These are phyloP conservation scores for Trichocladium uniseriatum DNA, from an alignment of 495 filamentous ascomycete genomes.

Conservation along the genomic window DNA sequence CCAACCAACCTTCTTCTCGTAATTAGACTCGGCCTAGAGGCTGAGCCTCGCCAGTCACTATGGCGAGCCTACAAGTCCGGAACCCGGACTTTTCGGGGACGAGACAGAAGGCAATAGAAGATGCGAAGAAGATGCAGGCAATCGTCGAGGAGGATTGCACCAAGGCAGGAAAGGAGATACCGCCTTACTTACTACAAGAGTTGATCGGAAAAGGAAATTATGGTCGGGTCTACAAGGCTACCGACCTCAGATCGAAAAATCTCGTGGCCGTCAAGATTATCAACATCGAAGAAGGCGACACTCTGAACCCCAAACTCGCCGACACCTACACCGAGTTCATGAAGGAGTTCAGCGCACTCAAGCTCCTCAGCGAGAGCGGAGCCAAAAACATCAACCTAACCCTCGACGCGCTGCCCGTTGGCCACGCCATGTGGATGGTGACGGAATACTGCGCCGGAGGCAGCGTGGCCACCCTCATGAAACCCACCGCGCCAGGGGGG, in stretches of 20 bases:
- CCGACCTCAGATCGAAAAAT: constrained; percentile 45
- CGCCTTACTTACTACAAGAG: constrained; percentile 69
- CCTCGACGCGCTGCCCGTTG: constrained; percentile 77
- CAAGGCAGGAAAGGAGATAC: constrained; percentile 39
- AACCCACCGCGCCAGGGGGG: constrained; percentile 55
- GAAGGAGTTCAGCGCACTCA: constrained; percentile 81
- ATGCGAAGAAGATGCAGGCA: constrained; percentile 46
- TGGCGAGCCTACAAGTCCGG: constrained; percentile 35
- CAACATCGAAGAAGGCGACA: constrained; percentile 83
- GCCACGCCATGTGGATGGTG: constrained; percentile 87
- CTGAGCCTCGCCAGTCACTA: constrained; percentile 15
- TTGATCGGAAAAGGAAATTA: constrained; percentile 94
- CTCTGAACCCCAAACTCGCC: constrained; percentile 61
- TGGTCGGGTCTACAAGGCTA: constrained; percentile 85
- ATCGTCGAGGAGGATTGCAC: constrained; percentile 39
- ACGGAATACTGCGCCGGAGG: constrained; percentile 94
- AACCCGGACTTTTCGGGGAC: constrained; percentile 29
- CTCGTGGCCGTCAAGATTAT: constrained; percentile 92
- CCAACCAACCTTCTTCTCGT: neutral
- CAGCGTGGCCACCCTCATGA: constrained; percentile 78
- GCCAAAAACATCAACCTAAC: constrained; percentile 88
- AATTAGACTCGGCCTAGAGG: constrained; percentile 1
- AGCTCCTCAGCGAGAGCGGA: constrained; percentile 70
- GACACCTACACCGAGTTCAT: constrained; percentile 76
- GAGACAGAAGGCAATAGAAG: constrained; percentile 44